Evolutionary conservation across 192 early-diverging fungal species (phyloP), one percentile per base, ranked within the genome.

Genomic region (Backusella australiensis): DNA sequence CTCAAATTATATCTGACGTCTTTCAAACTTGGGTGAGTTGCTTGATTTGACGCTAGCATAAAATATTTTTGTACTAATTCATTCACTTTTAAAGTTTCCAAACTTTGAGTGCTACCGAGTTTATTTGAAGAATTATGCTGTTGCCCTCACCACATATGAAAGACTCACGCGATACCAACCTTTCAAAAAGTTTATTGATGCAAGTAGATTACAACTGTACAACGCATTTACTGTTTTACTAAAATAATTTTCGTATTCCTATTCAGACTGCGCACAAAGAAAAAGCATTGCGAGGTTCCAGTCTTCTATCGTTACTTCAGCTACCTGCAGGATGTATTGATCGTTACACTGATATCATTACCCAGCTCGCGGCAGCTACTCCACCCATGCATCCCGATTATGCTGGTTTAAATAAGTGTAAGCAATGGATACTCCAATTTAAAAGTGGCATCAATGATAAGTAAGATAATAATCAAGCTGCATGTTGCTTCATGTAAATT

Each of bases 101-200:
- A 69, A 34, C 9, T 38, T 78, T 23, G 68, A 53, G 11, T 34
- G 63, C 19, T 82, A 82, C 49, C 74, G 42, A 11, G 42, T 63
- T 23, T 82, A 77, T 53, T 36, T 79, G 23, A 65, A 78, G 14
- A 72, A 79, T 53, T 82, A 77, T 56, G 32, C 67, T 39, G 78
- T 65, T 46, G 49, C 67, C 6, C 39, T 82, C 67, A 70, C 71
- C 7, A 82, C 77, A 14, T 75, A 78, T 74, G 74, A 78, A 34
- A 14, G 77, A 17, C 38, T 82, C 17, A 42, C 35, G 19, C 46
- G 74, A 42, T 78, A 73, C 5, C 53, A 38, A 6, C 71, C 81
- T 5, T 82, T 82, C 56, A 72, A 76, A 49, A 82, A 82, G 65
- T 82, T 78, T 46, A 46, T 82, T 19, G 81, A 82, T 78, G 81